Percentiles rank a stretch among this genome's conserved stretches.
Evolutionary conservation across 306 rosid genomes (phyloP).

Genomic region (cucumber (Cucumis sativus)): DNA sequence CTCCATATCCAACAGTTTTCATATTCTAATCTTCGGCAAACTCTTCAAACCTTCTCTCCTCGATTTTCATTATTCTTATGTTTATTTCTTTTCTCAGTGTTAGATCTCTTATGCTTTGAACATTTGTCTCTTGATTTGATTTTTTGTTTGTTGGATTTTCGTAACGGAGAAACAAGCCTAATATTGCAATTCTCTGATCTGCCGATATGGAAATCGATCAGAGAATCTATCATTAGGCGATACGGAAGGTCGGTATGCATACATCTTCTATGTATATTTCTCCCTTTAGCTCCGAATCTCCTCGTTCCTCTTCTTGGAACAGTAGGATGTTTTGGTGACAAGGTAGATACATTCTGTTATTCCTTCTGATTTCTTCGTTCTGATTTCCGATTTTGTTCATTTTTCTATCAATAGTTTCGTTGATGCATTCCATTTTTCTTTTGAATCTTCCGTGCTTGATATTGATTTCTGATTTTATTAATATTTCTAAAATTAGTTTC

Average conservation of each 20-base stretch:
- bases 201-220: neutral
- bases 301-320: neutral
- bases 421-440: too few relatives aligned
- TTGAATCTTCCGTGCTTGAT: too few relatives aligned
- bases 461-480: too few relatives aligned
- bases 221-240: conserved; percentile 12
- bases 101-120: neutral
- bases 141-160: neutral
- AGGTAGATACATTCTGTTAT: neutral
- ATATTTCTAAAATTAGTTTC: too few relatives aligned
- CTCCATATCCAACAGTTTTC: neutral
- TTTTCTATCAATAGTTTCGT: too few relatives aligned
- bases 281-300: conserved; percentile 3
- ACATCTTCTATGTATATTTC: neutral
- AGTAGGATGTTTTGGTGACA: neutral
- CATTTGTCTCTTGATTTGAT: neutral
- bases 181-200: conserved; percentile 12
- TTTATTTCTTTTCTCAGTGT: too few relatives aligned
- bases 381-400: neutral
- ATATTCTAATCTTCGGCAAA: neutral
- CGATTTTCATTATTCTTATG: neutral
- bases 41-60: neutral
- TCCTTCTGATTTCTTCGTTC: neutral
- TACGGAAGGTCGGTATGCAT: neutral
- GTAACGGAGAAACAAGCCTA: conserved; percentile 3